phyloP scores from a whole-genome alignment of 2,329 filamentous ascomycete species.

The Pezizomycotina sp. region DNA sequence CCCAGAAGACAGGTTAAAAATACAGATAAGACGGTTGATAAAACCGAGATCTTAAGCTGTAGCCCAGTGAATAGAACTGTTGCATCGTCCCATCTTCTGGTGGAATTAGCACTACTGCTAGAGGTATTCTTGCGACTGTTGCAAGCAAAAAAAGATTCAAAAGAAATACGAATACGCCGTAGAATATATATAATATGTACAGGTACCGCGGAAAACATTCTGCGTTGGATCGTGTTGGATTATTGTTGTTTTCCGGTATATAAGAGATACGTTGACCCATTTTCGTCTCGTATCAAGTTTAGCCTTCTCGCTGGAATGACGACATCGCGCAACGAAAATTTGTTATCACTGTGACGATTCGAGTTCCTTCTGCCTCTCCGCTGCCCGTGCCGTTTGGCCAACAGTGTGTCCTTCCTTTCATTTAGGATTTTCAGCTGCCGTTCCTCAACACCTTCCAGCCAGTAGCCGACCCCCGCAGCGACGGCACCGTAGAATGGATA shows the following conservation, averaged over 20 bases:
- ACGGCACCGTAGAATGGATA: constrained; percentile 79
- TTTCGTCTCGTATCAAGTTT: not conserved
- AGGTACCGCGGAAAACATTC: not conserved
- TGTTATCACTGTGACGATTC: constrained; percentile 1
- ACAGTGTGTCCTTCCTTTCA: constrained; percentile 60
- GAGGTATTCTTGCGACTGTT: too few species aligned
- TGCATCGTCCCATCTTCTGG: too few species aligned
- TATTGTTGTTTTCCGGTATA: not conserved
- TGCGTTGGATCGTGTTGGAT: not conserved
- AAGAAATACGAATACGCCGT: too few species aligned
- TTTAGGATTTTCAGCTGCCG: constrained; percentile 59
- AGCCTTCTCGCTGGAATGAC: not conserved
- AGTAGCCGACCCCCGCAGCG: constrained; percentile 89
- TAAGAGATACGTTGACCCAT: not conserved
- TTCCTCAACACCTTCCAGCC: constrained; percentile 79
- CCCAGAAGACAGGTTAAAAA: too few species aligned
- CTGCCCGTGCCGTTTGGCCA: constrained; percentile 81
- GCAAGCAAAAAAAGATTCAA: too few species aligned
- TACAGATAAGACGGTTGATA: too few species aligned
- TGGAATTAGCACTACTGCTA: too few species aligned
- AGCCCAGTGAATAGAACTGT: too few species aligned
- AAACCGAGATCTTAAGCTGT: too few species aligned
- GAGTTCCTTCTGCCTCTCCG: constrained; percentile 34
- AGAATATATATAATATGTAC: too few species aligned
- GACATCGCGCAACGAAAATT: constrained; percentile 3